These are phyloP conservation scores for Dunaliella primolecta DNA, from an alignment of 139 green algal species.

Conservation along the genomic window DNA sequence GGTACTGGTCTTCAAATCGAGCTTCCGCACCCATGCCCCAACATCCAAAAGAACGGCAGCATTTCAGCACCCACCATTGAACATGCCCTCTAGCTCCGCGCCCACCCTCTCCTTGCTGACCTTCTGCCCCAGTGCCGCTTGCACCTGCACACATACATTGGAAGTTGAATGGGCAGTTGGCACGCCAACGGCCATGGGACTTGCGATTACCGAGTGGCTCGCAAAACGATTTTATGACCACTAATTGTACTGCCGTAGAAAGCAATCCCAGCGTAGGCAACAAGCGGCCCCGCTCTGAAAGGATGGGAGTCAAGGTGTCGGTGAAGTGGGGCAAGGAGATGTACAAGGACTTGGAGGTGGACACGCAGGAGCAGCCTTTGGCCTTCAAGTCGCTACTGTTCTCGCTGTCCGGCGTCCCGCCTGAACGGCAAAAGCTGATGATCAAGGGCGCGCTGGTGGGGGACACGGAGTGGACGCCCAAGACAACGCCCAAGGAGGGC, in stretches of 20 bases:
- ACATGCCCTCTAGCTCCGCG: conserved; percentile 84
- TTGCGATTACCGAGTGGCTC: too few relatives aligned
- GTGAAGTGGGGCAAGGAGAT: conserved; percentile 94
- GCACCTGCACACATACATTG: conserved; percentile 50
- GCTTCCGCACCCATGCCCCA: too few relatives aligned
- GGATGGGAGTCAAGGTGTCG: conserved; percentile 72
- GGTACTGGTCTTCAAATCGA: too few relatives aligned
- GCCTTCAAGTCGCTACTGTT: conserved; percentile 97
- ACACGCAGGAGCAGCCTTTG: conserved; percentile 66
- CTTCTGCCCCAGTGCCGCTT: conserved; percentile 63
- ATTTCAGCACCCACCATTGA: conserved; percentile 48
- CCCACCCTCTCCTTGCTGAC: conserved; percentile 81
- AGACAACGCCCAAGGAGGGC: conserved; percentile 76
- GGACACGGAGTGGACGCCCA: conserved; percentile 87
- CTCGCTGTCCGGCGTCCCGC: conserved; percentile 86
- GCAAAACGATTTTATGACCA: too few relatives aligned
- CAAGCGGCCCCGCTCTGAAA: too few relatives aligned
- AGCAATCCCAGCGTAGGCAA: too few relatives aligned
- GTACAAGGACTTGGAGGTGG: conserved; percentile 84
- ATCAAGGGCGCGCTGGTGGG: conserved; percentile 93
- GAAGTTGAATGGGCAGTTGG: background rate
- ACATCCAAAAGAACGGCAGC: too few relatives aligned
- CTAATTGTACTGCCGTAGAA: too few relatives aligned
- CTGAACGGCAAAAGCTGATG: conserved; percentile 87
- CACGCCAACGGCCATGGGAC: too few relatives aligned